A percentile compares a stretch with the other conserved stretches of the same genome.
These are phyloP conservation scores for Nemania diffusa DNA, from an alignment of 2,329 filamentous ascomycete species.

Conservation along the genomic window DNA sequence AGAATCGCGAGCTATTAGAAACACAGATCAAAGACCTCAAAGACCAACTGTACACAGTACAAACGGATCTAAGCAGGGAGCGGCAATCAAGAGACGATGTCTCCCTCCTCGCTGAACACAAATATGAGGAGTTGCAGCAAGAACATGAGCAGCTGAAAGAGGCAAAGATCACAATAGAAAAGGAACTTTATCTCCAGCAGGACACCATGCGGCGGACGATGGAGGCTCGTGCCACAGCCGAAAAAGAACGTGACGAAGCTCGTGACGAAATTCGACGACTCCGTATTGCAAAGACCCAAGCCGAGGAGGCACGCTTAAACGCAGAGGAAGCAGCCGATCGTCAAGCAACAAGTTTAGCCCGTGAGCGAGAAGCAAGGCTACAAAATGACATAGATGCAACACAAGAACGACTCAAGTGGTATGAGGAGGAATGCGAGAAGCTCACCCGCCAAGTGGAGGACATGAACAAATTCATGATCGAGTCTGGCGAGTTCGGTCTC, in stretches of 20 bases:
- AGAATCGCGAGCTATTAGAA: constrained; percentile 85
- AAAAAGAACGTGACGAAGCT: constrained; percentile 89
- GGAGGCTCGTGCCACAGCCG: constrained; percentile 80
- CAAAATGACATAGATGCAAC: constrained; percentile 84
- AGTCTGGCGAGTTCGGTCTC: constrained; percentile 88
- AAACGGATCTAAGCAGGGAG: constrained; percentile 90
- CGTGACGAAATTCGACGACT: constrained; percentile 85
- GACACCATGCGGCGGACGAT: constrained; percentile 88
- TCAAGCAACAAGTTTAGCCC: constrained; percentile 78
- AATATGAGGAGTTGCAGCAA: constrained; percentile 81
- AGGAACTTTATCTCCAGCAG: constrained; percentile 95
- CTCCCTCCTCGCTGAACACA: constrained; percentile 88
- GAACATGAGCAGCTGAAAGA: constrained; percentile 90
- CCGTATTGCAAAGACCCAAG: constrained; percentile 82
- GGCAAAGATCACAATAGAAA: constrained; percentile 96
- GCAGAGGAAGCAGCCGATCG: constrained; percentile 85
- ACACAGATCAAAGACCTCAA: constrained; percentile 90
- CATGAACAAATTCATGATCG: constrained; percentile 85
- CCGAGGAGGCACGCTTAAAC: constrained; percentile 85
- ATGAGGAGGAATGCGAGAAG: constrained; percentile 81
- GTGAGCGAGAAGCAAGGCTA: constrained; percentile 81
- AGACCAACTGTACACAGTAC: constrained; percentile 81
- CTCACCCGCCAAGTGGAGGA: constrained; percentile 84
- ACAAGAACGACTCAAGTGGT: constrained; percentile 77
- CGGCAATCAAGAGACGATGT: constrained; percentile 95